phyloP scores from a whole-genome alignment of 2,329 filamentous ascomycete species.

The Ceratocystis lukuohia region DNA sequence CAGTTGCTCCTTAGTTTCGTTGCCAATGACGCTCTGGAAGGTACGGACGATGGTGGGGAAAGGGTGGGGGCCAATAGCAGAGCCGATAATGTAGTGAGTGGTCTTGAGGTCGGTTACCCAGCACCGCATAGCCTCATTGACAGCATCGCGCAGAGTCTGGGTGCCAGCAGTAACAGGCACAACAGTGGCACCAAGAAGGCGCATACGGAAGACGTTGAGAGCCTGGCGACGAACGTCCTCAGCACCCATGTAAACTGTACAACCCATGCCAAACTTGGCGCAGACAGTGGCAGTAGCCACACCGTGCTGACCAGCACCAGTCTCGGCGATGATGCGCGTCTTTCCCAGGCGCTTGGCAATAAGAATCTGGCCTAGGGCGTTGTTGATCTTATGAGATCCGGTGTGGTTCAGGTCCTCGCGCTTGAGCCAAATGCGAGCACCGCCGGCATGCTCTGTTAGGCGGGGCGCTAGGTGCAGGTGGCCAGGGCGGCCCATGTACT shows the following conservation, averaged over 20 bases:
- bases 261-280: conserved; percentile 96
- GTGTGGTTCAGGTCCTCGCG: conserved; percentile 96
- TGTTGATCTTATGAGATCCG: conserved; percentile 99
- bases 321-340: conserved; percentile 95
- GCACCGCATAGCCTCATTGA: conserved; percentile 87
- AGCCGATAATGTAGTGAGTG: conserved; percentile 97
- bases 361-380: conserved; percentile 84
- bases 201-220: conserved; percentile 97
- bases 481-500: conserved; percentile 91
- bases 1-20: conserved; percentile 91
- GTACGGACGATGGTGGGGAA: conserved; percentile 96
- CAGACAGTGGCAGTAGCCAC: conserved; percentile 95
- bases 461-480: conserved; percentile 81
- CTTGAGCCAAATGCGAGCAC: conserved; percentile 95
- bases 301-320: conserved; percentile 92
- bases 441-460: conserved; percentile 75
- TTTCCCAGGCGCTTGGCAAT: conserved; percentile 78
- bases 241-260: conserved; percentile 87
- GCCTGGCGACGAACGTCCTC: conserved; percentile 94
- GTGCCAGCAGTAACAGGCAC: conserved; percentile 86
- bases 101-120: conserved; percentile 90
- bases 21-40: conserved; percentile 92
- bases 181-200: conserved; percentile 83
- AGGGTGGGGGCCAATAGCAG: conserved; percentile 90
- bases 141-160: conserved; percentile 68